Evolutionary conservation across 2,329 filamentous ascomycete species (phyloP), one percentile per base, ranked within the genome.

Genomic region (Pseudogymnoascus sp.): DNA sequence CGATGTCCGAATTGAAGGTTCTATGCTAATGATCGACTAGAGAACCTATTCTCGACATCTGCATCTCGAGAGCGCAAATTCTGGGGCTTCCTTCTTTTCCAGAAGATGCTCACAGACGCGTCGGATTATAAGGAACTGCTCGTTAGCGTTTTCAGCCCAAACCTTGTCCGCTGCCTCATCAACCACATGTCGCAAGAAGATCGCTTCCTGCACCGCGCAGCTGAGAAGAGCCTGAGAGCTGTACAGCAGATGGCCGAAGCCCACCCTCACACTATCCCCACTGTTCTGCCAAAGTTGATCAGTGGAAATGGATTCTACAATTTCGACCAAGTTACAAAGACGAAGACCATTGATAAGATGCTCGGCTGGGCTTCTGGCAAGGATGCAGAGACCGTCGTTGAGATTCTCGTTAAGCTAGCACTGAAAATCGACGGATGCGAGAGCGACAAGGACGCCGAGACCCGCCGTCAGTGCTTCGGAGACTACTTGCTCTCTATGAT

Each of bases 11-110:
- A 11, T 10, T 24, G 28, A 40, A 61, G 19, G 7, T 24, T 1
- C 6, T 3, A 16, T 33, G 35, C 69, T 71, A 61, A 71, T 41
- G 37, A 35, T 33, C 62, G 2, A 53, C 0, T 66, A 93, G 90
- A 93, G 72, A 89, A 89, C 7, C 81, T 97, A 3, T 97, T 98
- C 73, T 88, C 90, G 5, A 85, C 88, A 63, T 86, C 84, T 10
- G 89, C 93, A 6, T 96, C 92, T 1, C 87, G 93, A 46, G 91
- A 93, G 69, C 89, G 96, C 63, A 98, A 97, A 75, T 91, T 91
- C 71, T 92, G 91, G 75, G 95, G 95, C 0, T 93, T 98, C 76
- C 86, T 93, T 70, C 83, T 98, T 2, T 91, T 97, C 70, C 86
- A 89, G 69, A 90, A 89, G 71, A 84, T 92, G 69, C 77, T 97